These are phyloP conservation scores for Sclerotinia spermophila DNA, from an alignment of 2,329 filamentous ascomycete species.

Conservation along the genomic window DNA sequence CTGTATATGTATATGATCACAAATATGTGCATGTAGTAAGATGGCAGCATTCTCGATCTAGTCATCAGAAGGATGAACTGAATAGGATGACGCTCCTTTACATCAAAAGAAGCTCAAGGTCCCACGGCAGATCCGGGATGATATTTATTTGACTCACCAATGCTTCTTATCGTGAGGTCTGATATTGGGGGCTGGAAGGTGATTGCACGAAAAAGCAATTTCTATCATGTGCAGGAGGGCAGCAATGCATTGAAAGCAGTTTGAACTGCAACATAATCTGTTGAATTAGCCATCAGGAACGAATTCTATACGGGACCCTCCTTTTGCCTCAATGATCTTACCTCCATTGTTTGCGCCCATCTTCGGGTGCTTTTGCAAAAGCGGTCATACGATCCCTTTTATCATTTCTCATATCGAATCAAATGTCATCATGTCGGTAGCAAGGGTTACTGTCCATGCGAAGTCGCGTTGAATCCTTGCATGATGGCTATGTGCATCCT, in stretches of 20 bases:
- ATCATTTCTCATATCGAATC: conserved; percentile 6
- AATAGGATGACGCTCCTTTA: neutral
- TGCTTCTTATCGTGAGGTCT: neutral
- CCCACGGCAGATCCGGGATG: neutral
- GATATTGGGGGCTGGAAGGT: neutral
- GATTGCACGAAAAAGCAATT: neutral
- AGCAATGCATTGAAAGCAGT: neutral
- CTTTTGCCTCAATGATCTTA: conserved; percentile 8
- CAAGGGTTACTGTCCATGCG: conserved; percentile 5
- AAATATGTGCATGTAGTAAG: neutral
- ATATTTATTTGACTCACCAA: neutral
- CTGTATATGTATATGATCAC: neutral
- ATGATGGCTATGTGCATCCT: conserved; percentile 3
- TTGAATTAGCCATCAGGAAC: neutral
- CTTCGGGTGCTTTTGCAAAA: neutral
- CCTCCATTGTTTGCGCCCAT: neutral
- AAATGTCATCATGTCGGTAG: neutral
- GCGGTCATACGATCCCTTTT: conserved; percentile 4
- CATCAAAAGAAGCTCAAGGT: neutral
- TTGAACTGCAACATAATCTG: neutral
- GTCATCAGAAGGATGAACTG: neutral
- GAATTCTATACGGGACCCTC: neutral
- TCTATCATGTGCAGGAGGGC: neutral
- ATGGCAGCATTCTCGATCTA: neutral
- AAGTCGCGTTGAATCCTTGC: conserved; percentile 3